These are phyloP conservation scores for Comarum palustre DNA, from an alignment of 306 rosid genomes.

Conservation along the genomic window DNA sequence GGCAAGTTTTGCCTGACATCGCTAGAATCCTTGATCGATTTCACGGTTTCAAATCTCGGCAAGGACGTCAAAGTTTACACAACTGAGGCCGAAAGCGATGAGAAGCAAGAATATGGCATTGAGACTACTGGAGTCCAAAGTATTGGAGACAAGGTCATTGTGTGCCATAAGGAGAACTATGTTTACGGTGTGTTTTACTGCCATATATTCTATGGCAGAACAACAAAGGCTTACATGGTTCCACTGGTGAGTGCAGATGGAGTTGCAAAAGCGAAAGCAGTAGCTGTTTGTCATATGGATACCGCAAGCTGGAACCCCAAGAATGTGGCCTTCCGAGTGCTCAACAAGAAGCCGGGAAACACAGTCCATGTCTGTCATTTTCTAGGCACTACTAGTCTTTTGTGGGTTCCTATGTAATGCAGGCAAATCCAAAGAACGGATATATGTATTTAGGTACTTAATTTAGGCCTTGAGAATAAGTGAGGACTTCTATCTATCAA, in stretches of 20 bases:
- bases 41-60: conserved; percentile 31
- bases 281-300: conserved; percentile 40
- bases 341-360: conserved; percentile 38
- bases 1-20: conserved; percentile 36
- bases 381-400: conserved; percentile 22
- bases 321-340: conserved; percentile 24
- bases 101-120: conserved; percentile 1
- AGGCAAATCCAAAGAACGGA: no score
- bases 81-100: conserved; percentile 15
- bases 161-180: conserved; percentile 36
- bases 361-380: conserved; percentile 38
- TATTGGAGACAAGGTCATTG: conserved; percentile 27
- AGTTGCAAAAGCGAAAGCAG: conserved; percentile 18
- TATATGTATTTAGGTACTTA: no score
- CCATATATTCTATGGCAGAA: conserved; percentile 13
- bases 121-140: conserved; percentile 7
- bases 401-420: conserved; percentile 31
- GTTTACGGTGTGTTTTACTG: conserved; percentile 40
- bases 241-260: conserved; percentile 32
- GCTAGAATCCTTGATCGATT: conserved; percentile 28
- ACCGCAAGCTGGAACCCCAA: conserved; percentile 9
- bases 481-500: no score
- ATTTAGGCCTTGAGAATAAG: no score
- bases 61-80: conserved; percentile 11
- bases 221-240: conserved; percentile 27